These are phyloP conservation scores for Pseudozyma sp. DNA, from an alignment of 1,284 basidiomycete genomes.

Conservation along the genomic window DNA sequence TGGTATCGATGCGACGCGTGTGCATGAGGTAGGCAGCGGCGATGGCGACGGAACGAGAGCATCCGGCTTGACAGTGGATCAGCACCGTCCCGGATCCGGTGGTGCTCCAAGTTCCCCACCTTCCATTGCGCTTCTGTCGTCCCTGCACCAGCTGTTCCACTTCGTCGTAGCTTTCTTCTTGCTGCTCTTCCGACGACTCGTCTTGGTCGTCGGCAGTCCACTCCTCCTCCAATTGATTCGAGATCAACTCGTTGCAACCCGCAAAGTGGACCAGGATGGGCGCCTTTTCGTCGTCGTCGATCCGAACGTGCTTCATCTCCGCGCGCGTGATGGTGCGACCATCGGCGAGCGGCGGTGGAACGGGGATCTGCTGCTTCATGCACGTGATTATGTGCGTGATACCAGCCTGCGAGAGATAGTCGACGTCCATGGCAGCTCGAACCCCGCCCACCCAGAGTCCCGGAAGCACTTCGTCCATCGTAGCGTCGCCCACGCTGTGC, in stretches of 20 bases:
- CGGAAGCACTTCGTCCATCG: constrained; percentile 64
- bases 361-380: constrained; percentile 55
- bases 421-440: constrained; percentile 52
- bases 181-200: background rate
- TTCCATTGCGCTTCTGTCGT: constrained; percentile 36
- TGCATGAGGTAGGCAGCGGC: constrained; percentile 69
- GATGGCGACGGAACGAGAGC: constrained; percentile 67
- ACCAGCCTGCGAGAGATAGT: constrained; percentile 55
- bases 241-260: constrained; percentile 63
- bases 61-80: constrained; percentile 70
- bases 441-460: constrained; percentile 62
- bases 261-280: constrained; percentile 68
- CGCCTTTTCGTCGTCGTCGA: constrained; percentile 68
- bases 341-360: constrained; percentile 40
- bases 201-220: constrained; percentile 39
- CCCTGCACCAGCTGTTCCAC: constrained; percentile 36
- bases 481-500: background rate
- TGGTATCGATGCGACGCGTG: constrained; percentile 56
- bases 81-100: constrained; percentile 62
- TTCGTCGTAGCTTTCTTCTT: constrained; percentile 6
- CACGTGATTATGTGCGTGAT: constrained; percentile 60
- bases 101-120: constrained; percentile 54
- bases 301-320: constrained; percentile 62
- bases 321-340: constrained; percentile 47
- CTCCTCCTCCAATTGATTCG: constrained; percentile 50